Percentiles rank a stretch among this genome's conserved stretches.
These are phyloP conservation scores for Boeremia exigua DNA, from an alignment of 2,329 filamentous ascomycete genomes.

Conservation along the genomic window DNA sequence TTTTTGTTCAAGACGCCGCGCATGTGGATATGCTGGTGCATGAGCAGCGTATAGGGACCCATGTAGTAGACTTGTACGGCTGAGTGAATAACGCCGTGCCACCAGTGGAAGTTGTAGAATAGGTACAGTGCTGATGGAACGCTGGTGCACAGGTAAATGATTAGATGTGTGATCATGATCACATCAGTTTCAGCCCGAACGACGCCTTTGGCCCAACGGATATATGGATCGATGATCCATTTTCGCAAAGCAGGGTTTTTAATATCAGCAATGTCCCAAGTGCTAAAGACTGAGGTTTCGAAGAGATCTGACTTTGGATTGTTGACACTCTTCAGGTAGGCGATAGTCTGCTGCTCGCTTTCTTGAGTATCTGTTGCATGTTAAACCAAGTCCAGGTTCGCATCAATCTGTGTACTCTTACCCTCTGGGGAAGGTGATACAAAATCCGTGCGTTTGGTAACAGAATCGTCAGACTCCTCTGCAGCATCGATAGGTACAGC, in stretches of 20 bases:
- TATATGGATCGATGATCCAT: slow-evolving; percentile 65
- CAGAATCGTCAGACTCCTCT: slow-evolving; percentile 35
- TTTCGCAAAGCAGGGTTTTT: slow-evolving; percentile 48
- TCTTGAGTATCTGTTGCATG: slow-evolving; percentile 35
- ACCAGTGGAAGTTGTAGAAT: slow-evolving; percentile 69
- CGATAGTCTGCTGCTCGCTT: slow-evolving; percentile 47
- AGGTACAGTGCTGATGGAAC: slow-evolving; percentile 72
- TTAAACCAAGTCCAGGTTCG: background rate
- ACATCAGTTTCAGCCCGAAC: slow-evolving; percentile 75
- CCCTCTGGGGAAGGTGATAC: slow-evolving; percentile 42
- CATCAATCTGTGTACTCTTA: background rate
- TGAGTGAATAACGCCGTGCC: slow-evolving; percentile 70
- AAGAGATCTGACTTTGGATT: slow-evolving; percentile 57
- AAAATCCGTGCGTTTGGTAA: slow-evolving; percentile 33
- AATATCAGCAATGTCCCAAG: slow-evolving; percentile 58
- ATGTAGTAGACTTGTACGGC: slow-evolving; percentile 72
- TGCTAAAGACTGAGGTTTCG: slow-evolving; percentile 62
- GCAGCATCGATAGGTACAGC: slow-evolving; percentile 14
- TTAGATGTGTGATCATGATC: slow-evolving; percentile 76
- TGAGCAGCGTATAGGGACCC: slow-evolving; percentile 79
- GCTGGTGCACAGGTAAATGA: slow-evolving; percentile 73
- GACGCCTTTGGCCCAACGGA: slow-evolving; percentile 60
- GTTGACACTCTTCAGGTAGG: slow-evolving; percentile 58
- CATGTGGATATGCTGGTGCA: slow-evolving; percentile 85
- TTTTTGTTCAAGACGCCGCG: slow-evolving; percentile 68